Percentiles rank a stretch among this genome's conserved stretches.
Conservation (phyloP, 1,284 basidiomycete species). For the Fomitopsis betulina region DNA sequence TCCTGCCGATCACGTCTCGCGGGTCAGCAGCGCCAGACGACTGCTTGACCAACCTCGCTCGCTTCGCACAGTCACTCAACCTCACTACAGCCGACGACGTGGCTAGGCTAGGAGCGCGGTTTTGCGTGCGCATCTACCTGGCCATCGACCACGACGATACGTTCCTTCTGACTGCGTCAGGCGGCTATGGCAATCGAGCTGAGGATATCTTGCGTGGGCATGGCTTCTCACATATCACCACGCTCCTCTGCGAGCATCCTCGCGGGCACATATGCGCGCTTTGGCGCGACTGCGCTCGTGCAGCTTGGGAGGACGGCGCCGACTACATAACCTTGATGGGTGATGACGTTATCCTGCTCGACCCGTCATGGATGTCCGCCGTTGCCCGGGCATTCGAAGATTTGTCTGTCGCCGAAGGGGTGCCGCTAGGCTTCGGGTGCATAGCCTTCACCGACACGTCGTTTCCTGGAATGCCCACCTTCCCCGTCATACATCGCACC, state of each 20-base stretch:
- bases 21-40: slow-evolving; percentile 28
- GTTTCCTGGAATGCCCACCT: slow-evolving; percentile 60
- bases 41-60: slow-evolving; percentile 38
- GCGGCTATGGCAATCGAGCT: slow-evolving; percentile 29
- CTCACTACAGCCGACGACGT: slow-evolving; percentile 44
- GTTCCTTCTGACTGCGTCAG: slow-evolving; percentile 27
- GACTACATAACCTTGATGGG: slow-evolving; percentile 54
- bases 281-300: slow-evolving; percentile 46
- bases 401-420: slow-evolving; percentile 26
- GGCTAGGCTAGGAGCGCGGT: slow-evolving; percentile 28
- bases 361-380: slow-evolving; percentile 48
- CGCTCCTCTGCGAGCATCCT: slow-evolving; percentile 34
- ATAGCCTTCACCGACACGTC: slow-evolving; percentile 51
- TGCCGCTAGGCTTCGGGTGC: slow-evolving; percentile 49
- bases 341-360: slow-evolving; percentile 46
- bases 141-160: slow-evolving; percentile 48
- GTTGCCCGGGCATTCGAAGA: slow-evolving; percentile 34
- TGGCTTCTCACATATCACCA: slow-evolving; percentile 33
- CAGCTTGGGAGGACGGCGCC: slow-evolving; percentile 43
- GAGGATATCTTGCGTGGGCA: slow-evolving; percentile 31
- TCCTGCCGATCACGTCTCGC: slow-evolving; percentile 55
- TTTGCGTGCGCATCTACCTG: slow-evolving; percentile 42
- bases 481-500: slow-evolving; percentile 48
- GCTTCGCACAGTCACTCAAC: slow-evolving; percentile 40
- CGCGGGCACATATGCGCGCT: slow-evolving; percentile 47